Conservation (phyloP, 768 basidiomycete genomes). For the Fomitopsis pulvina region DNA sequence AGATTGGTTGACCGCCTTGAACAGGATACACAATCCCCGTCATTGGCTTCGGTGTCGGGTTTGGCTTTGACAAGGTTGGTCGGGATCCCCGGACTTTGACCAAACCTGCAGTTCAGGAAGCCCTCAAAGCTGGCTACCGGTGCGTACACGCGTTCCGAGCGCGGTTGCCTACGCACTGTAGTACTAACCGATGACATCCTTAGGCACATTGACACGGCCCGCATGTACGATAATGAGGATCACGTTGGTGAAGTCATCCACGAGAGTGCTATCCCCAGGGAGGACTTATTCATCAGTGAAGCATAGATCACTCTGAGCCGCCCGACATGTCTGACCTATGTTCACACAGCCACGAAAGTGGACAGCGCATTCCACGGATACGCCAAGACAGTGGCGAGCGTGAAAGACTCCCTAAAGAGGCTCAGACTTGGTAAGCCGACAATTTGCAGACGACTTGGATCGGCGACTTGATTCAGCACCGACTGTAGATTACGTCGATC, state of each 20-base stretch:
- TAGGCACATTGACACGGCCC: constrained; percentile 40
- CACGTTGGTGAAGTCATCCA: constrained; percentile 48
- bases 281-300: constrained; percentile 56
- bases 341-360: constrained; percentile 56
- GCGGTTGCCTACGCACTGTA: neutral
- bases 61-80: neutral
- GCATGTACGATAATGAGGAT: constrained; percentile 1
- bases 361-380: constrained; percentile 61
- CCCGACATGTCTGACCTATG: neutral
- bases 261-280: constrained; percentile 41
- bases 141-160: neutral
- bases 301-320: neutral
- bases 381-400: constrained; percentile 50
- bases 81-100: neutral
- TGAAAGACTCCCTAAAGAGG: constrained; percentile 52
- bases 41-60: too few relatives aligned
- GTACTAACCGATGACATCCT: too few relatives aligned
- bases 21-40: neutral
- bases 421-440: constrained; percentile 45
- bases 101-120: neutral
- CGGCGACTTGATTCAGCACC: neutral
- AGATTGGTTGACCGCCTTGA: neutral
- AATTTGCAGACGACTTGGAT: neutral
- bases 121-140: neutral
- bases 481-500: constrained; percentile 37